Evolutionary conservation across 768 basidiomycete species (phyloP).

Genomic region (Pleurotus salmoneostramineus): DNA sequence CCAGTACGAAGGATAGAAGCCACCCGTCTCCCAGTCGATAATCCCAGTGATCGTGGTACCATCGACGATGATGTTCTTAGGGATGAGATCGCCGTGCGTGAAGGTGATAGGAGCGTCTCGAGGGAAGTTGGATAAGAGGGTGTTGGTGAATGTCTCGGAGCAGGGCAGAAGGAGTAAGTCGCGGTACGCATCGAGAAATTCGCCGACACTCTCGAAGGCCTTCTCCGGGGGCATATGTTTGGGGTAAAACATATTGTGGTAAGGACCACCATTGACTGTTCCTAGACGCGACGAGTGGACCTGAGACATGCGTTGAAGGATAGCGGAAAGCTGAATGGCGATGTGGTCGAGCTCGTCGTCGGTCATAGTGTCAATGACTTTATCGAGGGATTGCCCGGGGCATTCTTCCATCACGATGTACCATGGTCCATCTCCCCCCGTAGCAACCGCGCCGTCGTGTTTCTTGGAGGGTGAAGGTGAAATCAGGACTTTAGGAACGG

Average conservation of each 20-base stretch:
- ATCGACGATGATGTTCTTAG: slow-evolving; percentile 36
- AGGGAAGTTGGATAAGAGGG: slow-evolving; percentile 11
- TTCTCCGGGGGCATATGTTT: slow-evolving; percentile 4
- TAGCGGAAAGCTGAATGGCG: background rate
- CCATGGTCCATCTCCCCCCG: background rate
- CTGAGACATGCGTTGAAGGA: background rate
- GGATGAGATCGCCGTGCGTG: slow-evolving; percentile 39
- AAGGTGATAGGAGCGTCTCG: slow-evolving; percentile 17
- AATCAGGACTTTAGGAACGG: background rate
- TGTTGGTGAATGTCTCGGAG: slow-evolving; percentile 13
- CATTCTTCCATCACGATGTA: background rate
- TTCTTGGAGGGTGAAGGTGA: background rate
- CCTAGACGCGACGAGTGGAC: background rate
- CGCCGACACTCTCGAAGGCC: slow-evolving; percentile 14
- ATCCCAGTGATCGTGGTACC: slow-evolving; percentile 24
- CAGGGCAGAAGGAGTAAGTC: slow-evolving; percentile 15
- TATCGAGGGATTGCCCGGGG: background rate
- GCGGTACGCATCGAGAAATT: slow-evolving; percentile 18
- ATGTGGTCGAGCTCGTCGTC: background rate
- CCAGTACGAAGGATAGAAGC: slow-evolving; percentile 34
- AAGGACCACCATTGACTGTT: background rate
- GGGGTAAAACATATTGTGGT: background rate
- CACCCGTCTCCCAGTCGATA: slow-evolving; percentile 31
- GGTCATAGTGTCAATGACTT: background rate
- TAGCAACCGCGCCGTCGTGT: background rate